Percentiles rank a stretch among this genome's conserved stretches.
These are phyloP conservation scores for Diutina rugosa DNA, from an alignment of 1,139 yeast genomes.

Conservation along the genomic window DNA sequence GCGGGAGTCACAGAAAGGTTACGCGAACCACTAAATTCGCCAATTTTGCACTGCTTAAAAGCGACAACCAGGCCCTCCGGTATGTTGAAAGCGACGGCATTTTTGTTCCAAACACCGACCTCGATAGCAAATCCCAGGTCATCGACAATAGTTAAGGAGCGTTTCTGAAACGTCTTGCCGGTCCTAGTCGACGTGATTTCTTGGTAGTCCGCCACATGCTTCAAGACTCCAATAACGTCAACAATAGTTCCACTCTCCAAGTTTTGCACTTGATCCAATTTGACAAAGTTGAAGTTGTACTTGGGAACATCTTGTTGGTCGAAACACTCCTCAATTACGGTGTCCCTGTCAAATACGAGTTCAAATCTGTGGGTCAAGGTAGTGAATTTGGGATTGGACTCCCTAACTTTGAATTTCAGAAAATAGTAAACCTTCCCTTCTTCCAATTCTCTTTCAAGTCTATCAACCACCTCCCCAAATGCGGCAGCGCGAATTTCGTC, in stretches of 20 bases:
- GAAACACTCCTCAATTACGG: constrained; percentile 59
- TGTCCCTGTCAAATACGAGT: constrained; percentile 67
- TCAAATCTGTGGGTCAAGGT: constrained; percentile 83
- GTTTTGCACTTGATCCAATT: constrained; percentile 51
- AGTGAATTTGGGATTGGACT: constrained; percentile 80
- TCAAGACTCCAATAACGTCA: constrained; percentile 81
- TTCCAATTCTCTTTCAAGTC: constrained; percentile 57
- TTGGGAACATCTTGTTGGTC: constrained; percentile 64
- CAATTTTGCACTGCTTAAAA: constrained; percentile 78
- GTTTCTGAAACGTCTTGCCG: constrained; percentile 83
- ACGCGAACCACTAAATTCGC: constrained; percentile 74
- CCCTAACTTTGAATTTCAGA: constrained; percentile 68
- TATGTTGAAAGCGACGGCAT: constrained; percentile 62
- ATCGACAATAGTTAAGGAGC: constrained; percentile 81
- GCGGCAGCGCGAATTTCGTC: constrained; percentile 96
- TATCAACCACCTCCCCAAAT: constrained; percentile 78
- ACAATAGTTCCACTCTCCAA: constrained; percentile 61
- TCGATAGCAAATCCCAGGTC: constrained; percentile 65
- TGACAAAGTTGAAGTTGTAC: constrained; percentile 62
- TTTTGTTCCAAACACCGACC: constrained; percentile 84
- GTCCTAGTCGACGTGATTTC: constrained; percentile 81
- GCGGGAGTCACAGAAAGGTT: constrained; percentile 71
- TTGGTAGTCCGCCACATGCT: constrained; percentile 59
- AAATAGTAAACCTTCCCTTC: constrained; percentile 87
- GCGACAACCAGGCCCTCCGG: constrained; percentile 87